A percentile compares a stretch with the other conserved stretches of the same genome.
These are phyloP conservation scores for Adansonia grandidieri DNA, from an alignment of 441 rosid genomes.

Conservation along the genomic window DNA sequence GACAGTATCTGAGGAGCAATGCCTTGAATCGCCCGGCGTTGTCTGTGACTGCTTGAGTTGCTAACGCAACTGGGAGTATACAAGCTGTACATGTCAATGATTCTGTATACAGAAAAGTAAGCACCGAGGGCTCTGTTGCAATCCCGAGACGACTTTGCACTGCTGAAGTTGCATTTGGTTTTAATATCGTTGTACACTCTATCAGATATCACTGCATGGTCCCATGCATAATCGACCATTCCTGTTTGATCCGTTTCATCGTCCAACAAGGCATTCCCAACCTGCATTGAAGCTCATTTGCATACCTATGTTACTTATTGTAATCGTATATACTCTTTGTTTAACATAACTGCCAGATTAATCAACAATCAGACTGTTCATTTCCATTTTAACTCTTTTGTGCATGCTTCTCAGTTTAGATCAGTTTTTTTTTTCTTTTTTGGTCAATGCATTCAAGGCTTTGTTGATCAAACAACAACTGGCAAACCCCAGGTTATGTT, in stretches of 20 bases:
- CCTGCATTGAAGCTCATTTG: constrained; percentile 36
- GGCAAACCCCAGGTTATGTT: not conserved
- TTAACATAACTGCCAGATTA: not conserved
- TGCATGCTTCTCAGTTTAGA: not conserved
- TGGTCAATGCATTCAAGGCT: too few species aligned
- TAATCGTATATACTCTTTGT: not conserved
- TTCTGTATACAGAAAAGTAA: constrained; percentile 50
- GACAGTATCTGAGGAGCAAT: constrained; percentile 51
- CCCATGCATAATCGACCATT: constrained; percentile 80
- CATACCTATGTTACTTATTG: not conserved
- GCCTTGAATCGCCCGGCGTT: constrained; percentile 39
- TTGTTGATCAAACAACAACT: not conserved
- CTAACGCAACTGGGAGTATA: constrained; percentile 51
- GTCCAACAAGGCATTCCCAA: constrained; percentile 76
- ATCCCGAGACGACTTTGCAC: constrained; percentile 9
- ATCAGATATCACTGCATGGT: constrained; percentile 80
- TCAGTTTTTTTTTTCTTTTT: not conserved
- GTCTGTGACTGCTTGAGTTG: constrained; percentile 36
- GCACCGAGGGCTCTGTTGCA: constrained; percentile 44
- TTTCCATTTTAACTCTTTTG: not conserved
- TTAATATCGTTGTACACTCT: constrained; percentile 45
- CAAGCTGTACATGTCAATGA: constrained; percentile 78
- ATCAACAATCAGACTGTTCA: not conserved
- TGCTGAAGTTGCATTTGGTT: constrained; percentile 53
- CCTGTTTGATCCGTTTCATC: constrained; percentile 72